Base-by-base conservation (phyloP, 176 grass and related monocot species). In the Guadua angustifolia region DNA sequence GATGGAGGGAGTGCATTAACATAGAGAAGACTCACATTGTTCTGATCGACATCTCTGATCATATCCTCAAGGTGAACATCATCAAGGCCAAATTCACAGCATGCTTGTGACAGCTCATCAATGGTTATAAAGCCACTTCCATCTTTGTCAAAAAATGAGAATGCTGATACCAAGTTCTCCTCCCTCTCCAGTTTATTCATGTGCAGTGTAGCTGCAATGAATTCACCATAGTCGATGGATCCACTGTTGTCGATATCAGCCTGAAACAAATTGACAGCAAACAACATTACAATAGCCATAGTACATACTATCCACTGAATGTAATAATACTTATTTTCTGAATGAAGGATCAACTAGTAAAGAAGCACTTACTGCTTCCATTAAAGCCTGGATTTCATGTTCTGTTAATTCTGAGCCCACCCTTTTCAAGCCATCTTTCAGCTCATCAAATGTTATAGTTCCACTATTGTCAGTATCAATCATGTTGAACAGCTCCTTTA, bases 401-500 rank as follows among this genome's bases (percentile, higher is more conserved):
- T 98, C 95, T 2, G 89, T 98, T 77, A 98, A 82, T 78, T 98
- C 95, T 58, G 95, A 98, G 53, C 95, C 95, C 39, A 98, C 95
- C 82, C 93, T 92, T 89, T 86, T 95, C 79, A 98, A 84, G 40
- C 95, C 95, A 77, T 98, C 87, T 82, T 95, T 98, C n/a, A 98
- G 89, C 77, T 98, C 95, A 87, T 98, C 95, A 89, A 95, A 98
- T 70, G 95, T 98, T 82, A 98, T 98, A 55, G 95, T 98, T 42
- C 95, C 93, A 87, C 95, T 98, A 77, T 80, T 86, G 82, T 98
- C 95, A 26, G 95, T 90, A 86, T 98, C 95, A 49, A 98, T 98
- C 95, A 98, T 98, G 82, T 92, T 95, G 88, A 98, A 98, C 77
- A 98, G 72, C 83, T 98, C 93, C 85, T 90, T 98, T 75, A 98